phyloP scores from a whole-genome alignment of 2,329 filamentous ascomycete genomes.

The Penicillium verrucosum region DNA sequence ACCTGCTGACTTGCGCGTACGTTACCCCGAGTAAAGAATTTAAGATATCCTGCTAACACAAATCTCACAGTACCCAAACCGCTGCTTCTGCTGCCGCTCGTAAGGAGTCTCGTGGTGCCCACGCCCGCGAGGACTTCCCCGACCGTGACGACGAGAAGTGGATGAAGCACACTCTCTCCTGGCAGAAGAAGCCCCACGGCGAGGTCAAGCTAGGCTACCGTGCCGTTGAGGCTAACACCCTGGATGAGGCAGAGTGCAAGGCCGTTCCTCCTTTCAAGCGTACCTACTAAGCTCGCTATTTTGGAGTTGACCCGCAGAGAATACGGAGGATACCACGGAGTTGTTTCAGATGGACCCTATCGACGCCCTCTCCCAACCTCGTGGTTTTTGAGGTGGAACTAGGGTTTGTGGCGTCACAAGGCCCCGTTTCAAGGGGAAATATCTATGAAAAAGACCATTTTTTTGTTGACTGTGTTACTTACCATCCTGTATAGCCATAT shows the following conservation, averaged over 20 bases:
- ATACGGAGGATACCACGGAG: constrained; percentile 19
- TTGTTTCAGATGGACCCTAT: constrained; percentile 18
- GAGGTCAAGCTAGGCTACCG: constrained; percentile 85
- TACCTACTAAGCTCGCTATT: constrained; percentile 44
- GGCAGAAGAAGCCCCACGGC: constrained; percentile 89
- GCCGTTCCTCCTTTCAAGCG: constrained; percentile 91
- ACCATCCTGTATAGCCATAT: constrained; percentile 42
- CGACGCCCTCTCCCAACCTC: constrained; percentile 4
- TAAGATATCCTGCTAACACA: constrained; percentile 7
- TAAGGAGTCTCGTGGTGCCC: constrained; percentile 95
- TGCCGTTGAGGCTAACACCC: constrained; percentile 72
- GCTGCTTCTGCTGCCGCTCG: constrained; percentile 85
- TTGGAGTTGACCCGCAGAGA: constrained; percentile 7
- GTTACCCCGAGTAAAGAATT: constrained; percentile 39
- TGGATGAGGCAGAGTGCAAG: constrained; percentile 96
- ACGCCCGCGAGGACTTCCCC: constrained; percentile 94
- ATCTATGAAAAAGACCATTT: constrained; percentile 31
- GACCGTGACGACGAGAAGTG: constrained; percentile 93
- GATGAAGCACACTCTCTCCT: constrained; percentile 99
- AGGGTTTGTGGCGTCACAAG: constrained; percentile 12
- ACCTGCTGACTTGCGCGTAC: constrained; percentile 93
- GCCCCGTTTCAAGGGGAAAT: constrained; percentile 10
- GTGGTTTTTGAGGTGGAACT: constrained; percentile 3
- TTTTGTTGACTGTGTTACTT: constrained; percentile 35
- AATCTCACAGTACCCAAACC: constrained; percentile 69